phyloP scores from a whole-genome alignment of 768 basidiomycete species.

The Lactarius akahatsu region DNA sequence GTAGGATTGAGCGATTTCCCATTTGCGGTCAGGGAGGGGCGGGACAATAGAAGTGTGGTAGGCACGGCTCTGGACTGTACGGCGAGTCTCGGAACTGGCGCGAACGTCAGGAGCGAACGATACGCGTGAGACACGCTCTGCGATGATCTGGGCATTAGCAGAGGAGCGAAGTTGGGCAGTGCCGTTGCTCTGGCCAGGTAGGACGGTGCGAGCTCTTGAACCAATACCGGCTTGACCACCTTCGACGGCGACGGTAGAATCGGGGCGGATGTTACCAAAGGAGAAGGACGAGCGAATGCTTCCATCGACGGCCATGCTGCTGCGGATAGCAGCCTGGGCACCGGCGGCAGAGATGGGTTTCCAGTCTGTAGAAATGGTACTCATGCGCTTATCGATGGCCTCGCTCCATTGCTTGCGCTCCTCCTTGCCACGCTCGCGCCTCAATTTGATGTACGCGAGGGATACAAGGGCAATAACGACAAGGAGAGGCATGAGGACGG shows the following conservation, averaged over 20 bases:
- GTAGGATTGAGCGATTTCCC: conserved; percentile 28
- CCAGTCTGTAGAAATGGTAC: conserved; percentile 77
- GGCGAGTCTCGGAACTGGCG: conserved; percentile 46
- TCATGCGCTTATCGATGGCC: conserved; percentile 79
- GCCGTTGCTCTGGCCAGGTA: conserved; percentile 29
- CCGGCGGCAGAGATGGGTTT: conserved; percentile 67
- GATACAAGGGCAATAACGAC: conserved; percentile 45
- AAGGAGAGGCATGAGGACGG: conserved; percentile 60
- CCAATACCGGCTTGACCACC: conserved; percentile 47
- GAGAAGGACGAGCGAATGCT: conserved; percentile 51
- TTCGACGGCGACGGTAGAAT: conserved; percentile 45
- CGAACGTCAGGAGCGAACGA: conserved; percentile 67
- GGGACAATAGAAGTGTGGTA: conserved; percentile 44
- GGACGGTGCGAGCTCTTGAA: conserved; percentile 32
- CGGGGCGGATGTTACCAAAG: conserved; percentile 54
- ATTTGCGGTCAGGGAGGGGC: conserved; percentile 41
- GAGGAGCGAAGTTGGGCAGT: conserved; percentile 50
- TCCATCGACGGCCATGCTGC: conserved; percentile 54
- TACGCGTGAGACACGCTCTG: conserved; percentile 55
- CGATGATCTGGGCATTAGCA: conserved; percentile 44
- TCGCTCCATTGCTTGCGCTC: conserved; percentile 62
- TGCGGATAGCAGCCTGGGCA: conserved; percentile 71
- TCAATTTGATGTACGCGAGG: conserved; percentile 52
- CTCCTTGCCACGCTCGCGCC: conserved; percentile 48
- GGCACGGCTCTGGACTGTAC: conserved; percentile 43